phyloP scores from a whole-genome alignment of 2,329 filamentous ascomycete species.

The Emydomyces testavorans region DNA sequence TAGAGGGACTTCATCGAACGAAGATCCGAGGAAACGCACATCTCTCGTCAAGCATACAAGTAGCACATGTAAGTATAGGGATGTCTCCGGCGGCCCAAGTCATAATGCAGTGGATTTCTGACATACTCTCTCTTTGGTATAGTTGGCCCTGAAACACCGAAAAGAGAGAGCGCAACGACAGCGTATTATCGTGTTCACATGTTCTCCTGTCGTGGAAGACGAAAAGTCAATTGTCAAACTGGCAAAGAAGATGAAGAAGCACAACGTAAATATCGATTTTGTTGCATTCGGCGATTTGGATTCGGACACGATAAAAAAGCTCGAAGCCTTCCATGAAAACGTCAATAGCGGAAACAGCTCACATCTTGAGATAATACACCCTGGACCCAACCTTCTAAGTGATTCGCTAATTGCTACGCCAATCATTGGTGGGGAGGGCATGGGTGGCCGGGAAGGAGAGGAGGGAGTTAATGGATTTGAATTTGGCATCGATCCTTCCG shows the following conservation, averaged over 20 bases:
- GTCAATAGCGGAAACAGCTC: constrained; percentile 88
- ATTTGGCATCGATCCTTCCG: constrained; percentile 79
- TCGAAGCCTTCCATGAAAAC: constrained; percentile 83
- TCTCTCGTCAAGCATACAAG: constrained; percentile 86
- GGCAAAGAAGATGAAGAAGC: constrained; percentile 98
- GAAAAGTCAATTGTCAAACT: constrained; percentile 80
- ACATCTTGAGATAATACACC: constrained; percentile 78
- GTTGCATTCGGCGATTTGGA: constrained; percentile 89
- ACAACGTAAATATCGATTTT: constrained; percentile 85
- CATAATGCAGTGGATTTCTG: no score
- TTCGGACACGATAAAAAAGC: constrained; percentile 76
- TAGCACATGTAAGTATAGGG: constrained; percentile 64
- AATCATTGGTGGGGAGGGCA: constrained; percentile 74
- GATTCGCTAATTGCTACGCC: constrained; percentile 83
- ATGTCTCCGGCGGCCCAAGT: no score
- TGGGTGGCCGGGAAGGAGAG: constrained; percentile 41
- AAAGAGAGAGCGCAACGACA: constrained; percentile 96
- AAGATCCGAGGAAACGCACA: constrained; percentile 86
- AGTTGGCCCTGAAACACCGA: constrained; percentile 94
- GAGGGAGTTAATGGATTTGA: constrained; percentile 58
- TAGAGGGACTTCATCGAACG: constrained; percentile 82
- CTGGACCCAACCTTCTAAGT: constrained; percentile 81
- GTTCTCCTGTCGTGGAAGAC: constrained; percentile 79
- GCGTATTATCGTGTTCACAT: constrained; percentile 93
- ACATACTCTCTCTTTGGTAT: constrained; percentile 14